Conservation (phyloP, 2,329 filamentous ascomycete genomes). For the Fusarium vanettenii region DNA sequence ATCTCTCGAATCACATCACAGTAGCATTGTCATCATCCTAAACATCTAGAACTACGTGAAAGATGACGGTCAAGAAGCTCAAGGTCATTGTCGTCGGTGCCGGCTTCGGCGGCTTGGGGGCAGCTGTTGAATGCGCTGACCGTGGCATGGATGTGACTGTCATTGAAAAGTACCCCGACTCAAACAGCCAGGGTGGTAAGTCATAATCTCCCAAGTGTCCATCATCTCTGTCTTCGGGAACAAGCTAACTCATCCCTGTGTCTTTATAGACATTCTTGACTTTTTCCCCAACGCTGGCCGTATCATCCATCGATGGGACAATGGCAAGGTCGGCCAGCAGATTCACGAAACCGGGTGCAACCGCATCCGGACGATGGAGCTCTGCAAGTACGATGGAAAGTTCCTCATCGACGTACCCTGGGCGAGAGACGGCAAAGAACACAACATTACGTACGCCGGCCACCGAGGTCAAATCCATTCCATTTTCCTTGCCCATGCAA, state of each 20-base stretch:
- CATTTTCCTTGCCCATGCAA: constrained; percentile 9
- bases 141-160: constrained; percentile 17
- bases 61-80: constrained; percentile 2
- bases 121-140: constrained; percentile 16
- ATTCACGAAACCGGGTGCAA: constrained; percentile 15
- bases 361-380: constrained; percentile 9
- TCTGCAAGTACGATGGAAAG: constrained; percentile 17
- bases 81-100: neutral
- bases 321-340: constrained; percentile 14
- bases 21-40: neutral
- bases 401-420: constrained; percentile 7
- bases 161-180: constrained; percentile 20
- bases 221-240: neutral
- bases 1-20: neutral
- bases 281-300: constrained; percentile 17
- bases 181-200: constrained; percentile 15
- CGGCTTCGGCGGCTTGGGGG: neutral
- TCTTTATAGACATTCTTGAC: constrained; percentile 11
- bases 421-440: constrained; percentile 11
- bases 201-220: neutral
- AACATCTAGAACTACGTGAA: neutral
- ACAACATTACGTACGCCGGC: constrained; percentile 16
- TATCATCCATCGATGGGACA: constrained; percentile 9
- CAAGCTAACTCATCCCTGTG: neutral
- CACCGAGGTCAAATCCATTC: constrained; percentile 14